Evolutionary conservation across 345 rosid genomes (phyloP), one percentile per base, ranked within the genome.

Genomic region (Microthlaspi erraticum): DNA sequence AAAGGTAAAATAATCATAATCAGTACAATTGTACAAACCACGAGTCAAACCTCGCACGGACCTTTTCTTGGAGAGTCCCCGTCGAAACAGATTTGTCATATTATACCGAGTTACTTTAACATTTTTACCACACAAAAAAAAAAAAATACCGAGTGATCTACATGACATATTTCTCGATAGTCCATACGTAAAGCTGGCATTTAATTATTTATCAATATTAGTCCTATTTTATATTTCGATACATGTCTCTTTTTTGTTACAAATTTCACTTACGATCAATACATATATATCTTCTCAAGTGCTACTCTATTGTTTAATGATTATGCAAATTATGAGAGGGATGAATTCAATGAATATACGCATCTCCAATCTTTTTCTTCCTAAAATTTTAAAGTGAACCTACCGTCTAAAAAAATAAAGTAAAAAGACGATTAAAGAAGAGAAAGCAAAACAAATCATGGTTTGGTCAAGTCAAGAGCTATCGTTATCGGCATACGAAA

Each of bases 331-430:
- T 10, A 66, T 41, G 61, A 66, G 48, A 50, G 50, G 4, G 72
- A 58, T 73, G 55, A 36, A 33, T 59, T 42, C 68, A 58, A 66
- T 20, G 62, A 51, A 42, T 51, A 66, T 66, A 74, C 78, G 78
- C 62, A 51, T 42, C 72, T 60, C 10, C 16, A 1, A 50, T 66
- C 16, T 36, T 74, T 66, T 14, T 42, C 62, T 59, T 58, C 46
- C 67, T 49, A 38, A 3, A n/a, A 13, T 14, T 48, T 7, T 12
- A 74, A 66, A 74, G 61, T 51, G 62, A 66, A 19, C 45, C 60
- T 49, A 50, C 59, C 60, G 65, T 55, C 65, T 46, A 10, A 26
- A 64, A 54, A 62, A 33, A 14, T 13, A 23, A 37, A n/a, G 6
- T 26, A 48, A 61, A 71, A 45, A 12, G 65, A 17, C 37, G 11